Base-by-base conservation (phyloP, 2,329 filamentous ascomycete genomes). In the Apiospora rasikravindrae region DNA sequence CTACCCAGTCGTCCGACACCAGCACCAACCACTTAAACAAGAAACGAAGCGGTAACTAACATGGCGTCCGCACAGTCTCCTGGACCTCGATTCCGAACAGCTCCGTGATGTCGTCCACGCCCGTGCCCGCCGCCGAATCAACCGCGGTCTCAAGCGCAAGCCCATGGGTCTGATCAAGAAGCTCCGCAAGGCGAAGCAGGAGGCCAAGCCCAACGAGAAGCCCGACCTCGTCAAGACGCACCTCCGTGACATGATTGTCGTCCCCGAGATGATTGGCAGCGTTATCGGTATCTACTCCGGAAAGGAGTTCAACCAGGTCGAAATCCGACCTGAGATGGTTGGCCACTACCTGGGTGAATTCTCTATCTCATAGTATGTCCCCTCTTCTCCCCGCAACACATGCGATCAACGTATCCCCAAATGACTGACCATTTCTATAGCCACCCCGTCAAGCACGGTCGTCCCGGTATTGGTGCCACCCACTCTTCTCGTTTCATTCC, bases 401-500 rank as follows among this genome's bases (percentile, higher is more conserved):
- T n/a, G 33, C 14, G n/a, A 14, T 7, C 19, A 29, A 22, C 13
- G 22, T 44, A 37, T 26, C 14, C 13, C 14, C 26, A 13, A 13
- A 53, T 45, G 68, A 74, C 90, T 93, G 85, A 93, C 86, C 80
- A 78, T 72, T 76, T 69, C 53, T 73, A 84, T 82, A 97, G 95
- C 94, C 95, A 95, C 90, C 96, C 96, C 83, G 96, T 99, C 93
- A 99, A 98, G 94, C 96, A 99, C 93, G 96, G 96, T 92, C 91
- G 96, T 88, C 96, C 96, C 84, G 96, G 96, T 98, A 99, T 99
- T 84, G 96, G 96, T 97, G 96, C 96, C 84, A 99, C 96, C 82
- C 95, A 99, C 94, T 98, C 96, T 90, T 99, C 96, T 87, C 95
- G 96, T 92, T 99, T 99, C 93, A 99, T 99, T 91, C 96, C 96